Percentiles rank a stretch among this genome's conserved stretches.
Conservation (phyloP, 1,139 yeast species). For the Candida sanyaensis region DNA sequence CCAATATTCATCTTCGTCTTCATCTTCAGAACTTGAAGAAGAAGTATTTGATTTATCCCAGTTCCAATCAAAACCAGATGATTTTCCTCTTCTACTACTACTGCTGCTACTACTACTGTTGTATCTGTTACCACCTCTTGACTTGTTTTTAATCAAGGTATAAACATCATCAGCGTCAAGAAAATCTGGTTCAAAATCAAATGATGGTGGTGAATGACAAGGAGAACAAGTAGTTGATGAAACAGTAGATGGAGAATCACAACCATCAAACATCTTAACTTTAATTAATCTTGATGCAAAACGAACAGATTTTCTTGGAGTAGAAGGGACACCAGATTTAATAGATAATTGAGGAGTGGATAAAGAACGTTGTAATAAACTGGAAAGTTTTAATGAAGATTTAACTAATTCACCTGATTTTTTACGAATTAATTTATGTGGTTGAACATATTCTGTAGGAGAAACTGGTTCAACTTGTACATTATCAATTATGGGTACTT, state of each 20-base stretch:
- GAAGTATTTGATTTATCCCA: constrained; percentile 8
- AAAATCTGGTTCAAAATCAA: constrained; percentile 4
- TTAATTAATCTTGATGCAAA: constrained; percentile 40
- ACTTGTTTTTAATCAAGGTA: constrained; percentile 14
- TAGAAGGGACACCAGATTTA: constrained; percentile 1
- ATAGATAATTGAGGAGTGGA: constrained; percentile 28
- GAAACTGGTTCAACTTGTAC: constrained; percentile 3
- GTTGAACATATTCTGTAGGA: constrained; percentile 1
- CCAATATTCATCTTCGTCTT: constrained; percentile 18
- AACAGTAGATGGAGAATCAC: constrained; percentile 42
- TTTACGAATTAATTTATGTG: constrained; percentile 27
- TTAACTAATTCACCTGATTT: constrained; percentile 43
- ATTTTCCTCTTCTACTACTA: neutral
- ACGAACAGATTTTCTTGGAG: constrained; percentile 32
- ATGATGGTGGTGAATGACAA: constrained; percentile 30
- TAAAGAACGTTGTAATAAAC: constrained; percentile 23
- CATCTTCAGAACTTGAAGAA: constrained; percentile 11
- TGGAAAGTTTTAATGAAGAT: constrained; percentile 37
- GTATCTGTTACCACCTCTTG: too few relatives aligned
- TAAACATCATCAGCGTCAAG: constrained; percentile 17
- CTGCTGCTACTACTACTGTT: too few relatives aligned
- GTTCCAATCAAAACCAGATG: constrained; percentile 18
- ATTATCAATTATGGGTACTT: constrained; percentile 2
- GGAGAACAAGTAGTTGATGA: constrained; percentile 37
- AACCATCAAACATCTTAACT: constrained; percentile 44